Conservation (phyloP, 2,329 filamentous ascomycete species). For the Aspergillus piperis region DNA sequence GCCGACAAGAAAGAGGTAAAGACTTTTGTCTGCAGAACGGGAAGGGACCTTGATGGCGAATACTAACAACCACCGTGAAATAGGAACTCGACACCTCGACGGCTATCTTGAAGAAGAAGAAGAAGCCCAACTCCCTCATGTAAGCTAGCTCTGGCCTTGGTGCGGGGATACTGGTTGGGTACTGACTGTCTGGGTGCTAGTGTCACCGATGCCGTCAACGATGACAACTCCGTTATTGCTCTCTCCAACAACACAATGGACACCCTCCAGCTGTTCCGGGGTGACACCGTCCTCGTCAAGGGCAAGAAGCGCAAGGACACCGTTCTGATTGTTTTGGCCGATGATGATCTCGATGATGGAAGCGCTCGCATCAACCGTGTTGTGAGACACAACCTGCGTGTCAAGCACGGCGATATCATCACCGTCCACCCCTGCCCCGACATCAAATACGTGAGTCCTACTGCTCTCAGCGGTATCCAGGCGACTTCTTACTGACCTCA, state of each 20-base stretch:
- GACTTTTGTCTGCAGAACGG: conserved; percentile 8
- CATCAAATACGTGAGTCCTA: conserved; percentile 94
- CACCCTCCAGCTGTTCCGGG: conserved; percentile 94
- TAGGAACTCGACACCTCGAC: conserved; percentile 90
- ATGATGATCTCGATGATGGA: conserved; percentile 97
- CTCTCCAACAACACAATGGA: conserved; percentile 99
- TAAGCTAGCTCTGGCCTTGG: conserved; percentile 50
- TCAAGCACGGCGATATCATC: conserved; percentile 98
- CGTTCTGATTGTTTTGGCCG: conserved; percentile 92
- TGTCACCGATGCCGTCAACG: conserved; percentile 96
- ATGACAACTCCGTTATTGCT: conserved; percentile 99
- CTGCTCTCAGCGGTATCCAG: background rate
- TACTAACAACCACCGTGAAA: conserved; percentile 21
- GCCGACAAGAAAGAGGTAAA: conserved; percentile 79
- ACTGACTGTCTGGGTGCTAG: conserved; percentile 50
- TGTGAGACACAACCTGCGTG: conserved; percentile 94
- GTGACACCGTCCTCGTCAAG: conserved; percentile 95
- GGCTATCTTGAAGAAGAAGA: conserved; percentile 99
- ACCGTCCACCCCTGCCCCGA: conserved; percentile 97
- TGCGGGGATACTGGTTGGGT: conserved; percentile 15
- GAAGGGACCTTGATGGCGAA: conserved; percentile 41
- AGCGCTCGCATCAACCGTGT: conserved; percentile 98
- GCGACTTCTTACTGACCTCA: conserved; percentile 3
- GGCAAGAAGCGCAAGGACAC: conserved; percentile 99
- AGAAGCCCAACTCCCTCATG: conserved; percentile 99